These are phyloP conservation scores for Thalassiosira sp. DNA, from an alignment of 352 stramenopile genomes.

Conservation along the genomic window DNA sequence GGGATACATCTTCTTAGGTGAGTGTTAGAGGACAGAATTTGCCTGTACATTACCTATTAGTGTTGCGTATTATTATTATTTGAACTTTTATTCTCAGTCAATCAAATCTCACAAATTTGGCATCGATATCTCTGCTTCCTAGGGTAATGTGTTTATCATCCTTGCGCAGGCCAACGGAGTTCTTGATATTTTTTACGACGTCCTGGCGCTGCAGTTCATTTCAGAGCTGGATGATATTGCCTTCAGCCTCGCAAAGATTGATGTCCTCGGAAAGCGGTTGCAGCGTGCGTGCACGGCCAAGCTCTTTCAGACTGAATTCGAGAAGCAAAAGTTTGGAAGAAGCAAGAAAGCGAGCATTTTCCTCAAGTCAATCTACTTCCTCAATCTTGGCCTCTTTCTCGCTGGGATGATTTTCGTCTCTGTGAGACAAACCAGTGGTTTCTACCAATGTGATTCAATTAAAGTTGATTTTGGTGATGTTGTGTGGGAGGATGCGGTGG, in stretches of 20 bases:
- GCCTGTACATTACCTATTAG: too few relatives aligned
- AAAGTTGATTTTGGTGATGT: slow-evolving; percentile 13
- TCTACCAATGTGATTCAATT: slow-evolving; percentile 8
- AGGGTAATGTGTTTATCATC: slow-evolving; percentile 13
- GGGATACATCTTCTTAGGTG: slow-evolving; percentile 26
- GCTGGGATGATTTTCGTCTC: slow-evolving; percentile 19
- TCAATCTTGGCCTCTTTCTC: slow-evolving; percentile 18
- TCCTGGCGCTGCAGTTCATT: slow-evolving; percentile 22
- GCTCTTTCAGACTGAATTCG: slow-evolving; percentile 18
- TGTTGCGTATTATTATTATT: too few relatives aligned
- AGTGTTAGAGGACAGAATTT: too few relatives aligned
- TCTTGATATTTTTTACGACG: slow-evolving; percentile 29
- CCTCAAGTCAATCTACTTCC: slow-evolving; percentile 28
- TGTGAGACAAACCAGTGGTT: slow-evolving; percentile 8
- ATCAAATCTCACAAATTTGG: too few relatives aligned
- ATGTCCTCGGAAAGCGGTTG: slow-evolving; percentile 13
- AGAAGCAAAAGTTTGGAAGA: background rate
- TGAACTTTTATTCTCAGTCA: too few relatives aligned
- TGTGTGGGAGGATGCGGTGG: slow-evolving; percentile 33
- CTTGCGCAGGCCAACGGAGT: slow-evolving; percentile 15
- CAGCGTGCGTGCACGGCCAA: slow-evolving; percentile 15
- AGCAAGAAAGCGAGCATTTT: slow-evolving; percentile 9
- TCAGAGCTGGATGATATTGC: slow-evolving; percentile 23
- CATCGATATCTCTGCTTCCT: too few relatives aligned
- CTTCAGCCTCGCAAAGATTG: slow-evolving; percentile 16